Evolutionary conservation across 805 yeast genomes (phyloP).

Genomic region (Grigorovia humatica): DNA sequence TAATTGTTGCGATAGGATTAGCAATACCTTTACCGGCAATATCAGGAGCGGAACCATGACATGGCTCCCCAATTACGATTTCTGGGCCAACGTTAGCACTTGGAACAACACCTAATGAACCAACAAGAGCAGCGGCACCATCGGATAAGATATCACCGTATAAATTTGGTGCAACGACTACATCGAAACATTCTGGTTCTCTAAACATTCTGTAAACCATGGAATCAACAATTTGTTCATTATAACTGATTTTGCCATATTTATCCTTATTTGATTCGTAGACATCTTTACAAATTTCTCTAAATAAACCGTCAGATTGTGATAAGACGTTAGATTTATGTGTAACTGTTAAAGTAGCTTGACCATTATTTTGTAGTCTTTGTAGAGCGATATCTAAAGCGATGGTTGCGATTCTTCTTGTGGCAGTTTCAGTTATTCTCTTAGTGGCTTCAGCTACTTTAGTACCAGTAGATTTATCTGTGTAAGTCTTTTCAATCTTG

Average conservation of each 20-base stretch:
- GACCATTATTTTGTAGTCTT: conserved; percentile 66
- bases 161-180: conserved; percentile 95
- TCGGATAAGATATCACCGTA: conserved; percentile 96
- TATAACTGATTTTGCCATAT: conserved; percentile 54
- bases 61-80: conserved; percentile 97
- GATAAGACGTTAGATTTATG: conserved; percentile 95
- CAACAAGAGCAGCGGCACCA: conserved; percentile 97
- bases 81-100: conserved; percentile 94
- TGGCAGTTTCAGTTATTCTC: conserved; percentile 84
- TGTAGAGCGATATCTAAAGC: conserved; percentile 89
- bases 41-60: conserved; percentile 99
- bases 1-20: conserved; percentile 95
- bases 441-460: conserved; percentile 95
- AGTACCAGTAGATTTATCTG: conserved; percentile 65
- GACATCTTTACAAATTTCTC: conserved; percentile 56
- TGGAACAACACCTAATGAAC: conserved; percentile 96
- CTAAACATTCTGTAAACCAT: conserved; percentile 99
- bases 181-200: conserved; percentile 95
- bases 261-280: conserved; percentile 43
- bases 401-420: conserved; percentile 75
- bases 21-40: conserved; percentile 92
- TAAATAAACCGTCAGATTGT: conserved; percentile 88
- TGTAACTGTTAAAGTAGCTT: conserved; percentile 66
- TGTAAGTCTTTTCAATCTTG: conserved; percentile 75
- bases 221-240: conserved; percentile 97